A percentile compares a stretch with the other conserved stretches of the same genome.
phyloP scores from a whole-genome alignment of 2,329 filamentous ascomycete genomes.

The Passalora sequoiae region DNA sequence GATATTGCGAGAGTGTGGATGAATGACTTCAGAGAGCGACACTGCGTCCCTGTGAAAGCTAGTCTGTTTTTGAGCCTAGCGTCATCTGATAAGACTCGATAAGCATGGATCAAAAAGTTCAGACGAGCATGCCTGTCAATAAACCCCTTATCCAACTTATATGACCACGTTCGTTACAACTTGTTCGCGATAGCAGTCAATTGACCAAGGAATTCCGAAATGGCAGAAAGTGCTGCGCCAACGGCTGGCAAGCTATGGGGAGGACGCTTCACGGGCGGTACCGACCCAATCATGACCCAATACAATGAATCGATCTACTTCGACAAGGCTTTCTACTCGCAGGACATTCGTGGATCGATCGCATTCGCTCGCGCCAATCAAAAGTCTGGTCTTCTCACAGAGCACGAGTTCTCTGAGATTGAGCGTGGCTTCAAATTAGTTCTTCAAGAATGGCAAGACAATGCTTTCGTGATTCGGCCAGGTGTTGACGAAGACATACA shows the following conservation, averaged over 20 bases:
- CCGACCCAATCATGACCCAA: constrained; percentile 78
- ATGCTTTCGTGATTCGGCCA: constrained; percentile 43
- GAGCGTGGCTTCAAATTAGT: constrained; percentile 63
- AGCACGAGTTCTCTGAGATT: constrained; percentile 68
- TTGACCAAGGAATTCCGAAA: too few species aligned
- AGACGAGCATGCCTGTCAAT: too few species aligned
- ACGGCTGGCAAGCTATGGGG: constrained; percentile 52
- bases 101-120: too few species aligned
- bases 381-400: constrained; percentile 67
- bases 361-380: constrained; percentile 77
- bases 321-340: constrained; percentile 70
- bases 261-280: constrained; percentile 61
- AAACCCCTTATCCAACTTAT: too few species aligned
- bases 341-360: constrained; percentile 75
- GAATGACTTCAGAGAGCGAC: too few species aligned
- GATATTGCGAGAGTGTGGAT: constrained; percentile 19
- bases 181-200: too few species aligned
- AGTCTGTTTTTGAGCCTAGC: too few species aligned
- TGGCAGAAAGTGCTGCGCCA: constrained; percentile 22
- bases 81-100: too few species aligned
- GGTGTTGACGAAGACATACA: constrained; percentile 52
- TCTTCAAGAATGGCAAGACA: constrained; percentile 45
- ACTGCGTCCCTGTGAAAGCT: too few species aligned
- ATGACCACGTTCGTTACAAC: too few species aligned
- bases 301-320: constrained; percentile 80